Base-by-base conservation (phyloP, 2,329 filamentous ascomycete species). In the Escovopsis sp. region DNA sequence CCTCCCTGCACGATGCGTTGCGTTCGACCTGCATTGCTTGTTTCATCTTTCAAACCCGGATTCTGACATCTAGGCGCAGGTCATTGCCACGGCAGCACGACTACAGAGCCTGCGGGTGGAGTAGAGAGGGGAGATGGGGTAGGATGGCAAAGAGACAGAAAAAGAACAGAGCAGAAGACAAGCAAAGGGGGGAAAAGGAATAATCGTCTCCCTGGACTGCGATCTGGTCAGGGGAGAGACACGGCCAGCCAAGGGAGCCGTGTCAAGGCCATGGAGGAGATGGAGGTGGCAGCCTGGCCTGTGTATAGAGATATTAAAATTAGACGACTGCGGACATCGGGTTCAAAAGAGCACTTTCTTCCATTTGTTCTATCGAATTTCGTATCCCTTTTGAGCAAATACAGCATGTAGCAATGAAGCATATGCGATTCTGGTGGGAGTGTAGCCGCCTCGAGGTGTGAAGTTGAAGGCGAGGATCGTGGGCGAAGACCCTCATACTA, bases 21-120 rank as follows among this genome's bases (percentile, higher is more conserved):
- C n/a, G n/a, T n/a, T n/a, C n/a, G n/a, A n/a, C n/a, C n/a, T n/a
- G n/a, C n/a, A n/a, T n/a, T n/a, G n/a, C n/a, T n/a, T n/a, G n/a
- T n/a, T n/a, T n/a, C n/a, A n/a, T n/a, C n/a, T n/a, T n/a, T n/a
- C n/a, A n/a, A n/a, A n/a, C n/a, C n/a, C n/a, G n/a, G n/a, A n/a
- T n/a, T n/a, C n/a, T n/a, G n/a, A n/a, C n/a, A n/a, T n/a, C n/a
- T n/a, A n/a, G n/a, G n/a, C n/a, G n/a, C 48, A 87, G 82, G 77
- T 92, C 39, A 92, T 94, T 61, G 77, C 85, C 46, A 83, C 86
- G 5, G 86, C 94, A 63, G 87, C 87, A 28, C 73, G 87, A 48
- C 65, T 94, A 48, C 83, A 90, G 63, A 93, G 83, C 60, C 62
- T 94, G 57, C 75, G 82, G 52, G 74, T 93, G 42, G 82, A 92